Evolutionary conservation across 371 early-diverging fungal species (phyloP), one percentile per base, ranked within the genome.

Genomic region (Saksenaea oblongispora): DNA sequence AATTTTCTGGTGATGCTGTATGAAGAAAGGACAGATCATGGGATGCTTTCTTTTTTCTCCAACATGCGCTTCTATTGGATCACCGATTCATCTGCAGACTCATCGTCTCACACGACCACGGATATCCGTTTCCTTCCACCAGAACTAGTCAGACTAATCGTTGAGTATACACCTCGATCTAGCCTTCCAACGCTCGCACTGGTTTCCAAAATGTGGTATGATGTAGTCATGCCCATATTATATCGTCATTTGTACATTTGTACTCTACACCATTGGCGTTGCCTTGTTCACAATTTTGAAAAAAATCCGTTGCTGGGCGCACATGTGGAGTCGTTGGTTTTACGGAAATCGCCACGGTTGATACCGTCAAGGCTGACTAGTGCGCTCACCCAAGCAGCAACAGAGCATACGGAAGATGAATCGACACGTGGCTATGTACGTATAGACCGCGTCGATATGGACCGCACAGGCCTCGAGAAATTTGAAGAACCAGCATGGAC

Each of bases 191-290:
- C 51, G 5, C 37, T 71, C 3, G 66, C 70, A 0, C 24, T 56
- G 1, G 67, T 77, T 0, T 67, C 53, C 24, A 59, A 58, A 54
- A 14, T 54, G 31, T 80, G 78, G 78, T 63, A 80, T 27, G 26
- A 64, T 22, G 44, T 61, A 1, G 73, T 65, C n/a, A 75, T 66
- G 66, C 73, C 76, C 13, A 58, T 68, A 1, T 63, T 80, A 2
- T 80, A 78, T 39, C 63, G 58, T 5, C 70, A 75, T 54, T 11
- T 80, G 15, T 66, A 70, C 42, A 67, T 80, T 42, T 18, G 68
- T 31, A 77, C 78, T 1, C 58, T 58, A 15, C 57, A 68, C 10
- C 78, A 77, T 39, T 77, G 77, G 76, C 28, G 56, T 8, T 34
- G 63, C 9, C 34, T 80, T 11, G 53, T 69, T 5, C 36, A 59